Evolutionary conservation across 139 green algal genomes (phyloP).

Genomic region (Spirogloea muscicola): DNA sequence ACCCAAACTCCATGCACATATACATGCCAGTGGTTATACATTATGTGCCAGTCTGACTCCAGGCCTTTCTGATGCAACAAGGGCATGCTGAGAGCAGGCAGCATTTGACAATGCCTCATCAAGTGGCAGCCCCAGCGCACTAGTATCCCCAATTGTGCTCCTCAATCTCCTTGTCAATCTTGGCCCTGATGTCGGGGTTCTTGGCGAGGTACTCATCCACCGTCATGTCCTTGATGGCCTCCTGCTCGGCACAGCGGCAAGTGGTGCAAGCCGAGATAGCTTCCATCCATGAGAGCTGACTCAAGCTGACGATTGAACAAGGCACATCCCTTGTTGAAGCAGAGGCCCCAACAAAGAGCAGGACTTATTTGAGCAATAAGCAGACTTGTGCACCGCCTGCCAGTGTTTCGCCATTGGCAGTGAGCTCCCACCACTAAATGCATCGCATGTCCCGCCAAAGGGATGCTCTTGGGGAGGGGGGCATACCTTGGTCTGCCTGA

Average conservation of each 20-base stretch:
- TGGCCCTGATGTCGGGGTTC: conserved; percentile 37
- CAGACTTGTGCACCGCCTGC: background rate
- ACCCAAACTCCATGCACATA: too few relatives aligned
- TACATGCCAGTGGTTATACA: too few relatives aligned
- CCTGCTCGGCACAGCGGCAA: too few relatives aligned
- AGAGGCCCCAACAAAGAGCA: background rate
- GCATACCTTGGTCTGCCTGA: too few relatives aligned
- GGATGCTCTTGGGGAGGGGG: background rate
- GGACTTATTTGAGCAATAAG: background rate
- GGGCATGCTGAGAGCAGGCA: too few relatives aligned
- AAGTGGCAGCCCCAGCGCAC: too few relatives aligned
- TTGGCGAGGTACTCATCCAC: conserved; percentile 40
- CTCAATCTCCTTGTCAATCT: conserved; percentile 43
- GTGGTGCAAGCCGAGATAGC: too few relatives aligned
- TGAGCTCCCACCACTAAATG: background rate
- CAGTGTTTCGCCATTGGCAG: background rate
- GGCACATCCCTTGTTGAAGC: background rate
- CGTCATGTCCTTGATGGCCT: conserved; percentile 27
- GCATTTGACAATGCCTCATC: too few relatives aligned
- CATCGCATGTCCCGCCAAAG: background rate
- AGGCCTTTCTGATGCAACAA: too few relatives aligned
- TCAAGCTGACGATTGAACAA: background rate
- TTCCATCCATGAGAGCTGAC: background rate
- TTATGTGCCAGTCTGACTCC: too few relatives aligned
- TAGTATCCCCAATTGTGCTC: conserved; percentile 36